Percentiles rank a stretch among this genome's conserved stretches.
Conservation (phyloP, 495 filamentous ascomycete species). For the Lophiotrema nucula region DNA sequence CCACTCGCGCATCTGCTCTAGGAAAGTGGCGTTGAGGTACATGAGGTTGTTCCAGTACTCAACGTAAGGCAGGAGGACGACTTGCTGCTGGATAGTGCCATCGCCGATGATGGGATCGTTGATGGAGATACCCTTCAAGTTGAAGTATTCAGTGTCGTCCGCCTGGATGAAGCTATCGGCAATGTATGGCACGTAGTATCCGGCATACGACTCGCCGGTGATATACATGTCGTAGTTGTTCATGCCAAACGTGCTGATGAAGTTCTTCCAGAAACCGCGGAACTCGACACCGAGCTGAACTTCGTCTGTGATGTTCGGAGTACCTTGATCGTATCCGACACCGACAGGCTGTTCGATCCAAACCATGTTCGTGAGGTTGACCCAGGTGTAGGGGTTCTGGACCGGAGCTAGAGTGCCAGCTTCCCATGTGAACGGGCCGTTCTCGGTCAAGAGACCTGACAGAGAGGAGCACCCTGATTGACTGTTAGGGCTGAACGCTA, state of each 20-base stretch:
- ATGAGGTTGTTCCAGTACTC: slow-evolving; percentile 63
- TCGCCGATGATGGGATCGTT: slow-evolving; percentile 65
- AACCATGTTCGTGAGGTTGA: slow-evolving; percentile 73
- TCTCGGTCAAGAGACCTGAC: slow-evolving; percentile 69
- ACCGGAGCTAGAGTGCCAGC: slow-evolving; percentile 29
- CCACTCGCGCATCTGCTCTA: slow-evolving; percentile 53
- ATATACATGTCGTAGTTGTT: slow-evolving; percentile 63
- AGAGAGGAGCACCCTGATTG: slow-evolving; percentile 69
- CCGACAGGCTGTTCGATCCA: slow-evolving; percentile 78
- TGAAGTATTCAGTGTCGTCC: slow-evolving; percentile 65
- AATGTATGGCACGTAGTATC: slow-evolving; percentile 78
- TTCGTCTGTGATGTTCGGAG: slow-evolving; percentile 60
- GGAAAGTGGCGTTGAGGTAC: slow-evolving; percentile 65
- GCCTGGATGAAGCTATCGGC: slow-evolving; percentile 69
- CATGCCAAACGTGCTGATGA: slow-evolving; percentile 65
- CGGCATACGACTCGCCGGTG: slow-evolving; percentile 55
- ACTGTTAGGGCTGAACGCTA: too few relatives aligned
- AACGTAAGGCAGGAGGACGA: slow-evolving; percentile 60
- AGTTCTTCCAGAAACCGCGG: slow-evolving; percentile 52
- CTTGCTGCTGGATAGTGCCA: slow-evolving; percentile 51
- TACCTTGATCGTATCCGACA: slow-evolving; percentile 68
- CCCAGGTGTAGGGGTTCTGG: slow-evolving; percentile 51
- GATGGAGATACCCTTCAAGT: slow-evolving; percentile 66
- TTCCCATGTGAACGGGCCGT: slow-evolving; percentile 76
- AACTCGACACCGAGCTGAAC: slow-evolving; percentile 66